Evolutionary conservation across 1,139 yeast species (phyloP), one percentile per base, ranked within the genome.

Genomic region (Arxiozyma telluris): DNA sequence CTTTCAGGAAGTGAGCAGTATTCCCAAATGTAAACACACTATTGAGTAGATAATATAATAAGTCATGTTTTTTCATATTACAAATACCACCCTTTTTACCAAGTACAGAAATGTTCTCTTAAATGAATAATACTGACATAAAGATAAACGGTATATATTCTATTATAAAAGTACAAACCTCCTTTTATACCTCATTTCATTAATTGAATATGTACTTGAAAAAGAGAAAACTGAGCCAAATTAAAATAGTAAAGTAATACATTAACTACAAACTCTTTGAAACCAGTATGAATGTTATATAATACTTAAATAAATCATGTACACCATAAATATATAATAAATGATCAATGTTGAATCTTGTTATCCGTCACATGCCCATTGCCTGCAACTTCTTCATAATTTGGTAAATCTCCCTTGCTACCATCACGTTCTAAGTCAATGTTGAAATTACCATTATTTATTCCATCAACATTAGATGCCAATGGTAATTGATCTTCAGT

Each of bases 401-500:
- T 38, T 30, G 51, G 47, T 15, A 43, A 44, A 43, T 34, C 47
- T 34, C 22, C 51, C 30, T 15, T 34, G 17, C n/a, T 42, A 44
- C 47, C 42, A 23, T 18, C 41, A 43, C 43, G 47, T 41, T 54
- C 56, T 23, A 54, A 42, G 38, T 50, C 55, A n/a, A 44, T 17
- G 41, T 42, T 43, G 30, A 50, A 18, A 44, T 49, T 52, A 47
- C 53, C 56, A 44, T 54, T 52, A 21, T 44, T 48, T 22, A 47
- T 11, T 4, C 42, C 49, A 25, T 34, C 42, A 21, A 46, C 42
- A 46, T 34, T 39, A 39, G 44, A 42, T 3, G 51, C n/a, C 7
- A 39, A 15, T 18, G 39, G 48, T 42, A 45, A 18, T 27, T 52
- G 21, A 17, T 25, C 44, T 43, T 45, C 47, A 30, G 21, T 17